Evolutionary conservation across 805 yeast genomes (phyloP), one percentile per base, ranked within the genome.

Genomic region (Ogataea populi-albae): DNA sequence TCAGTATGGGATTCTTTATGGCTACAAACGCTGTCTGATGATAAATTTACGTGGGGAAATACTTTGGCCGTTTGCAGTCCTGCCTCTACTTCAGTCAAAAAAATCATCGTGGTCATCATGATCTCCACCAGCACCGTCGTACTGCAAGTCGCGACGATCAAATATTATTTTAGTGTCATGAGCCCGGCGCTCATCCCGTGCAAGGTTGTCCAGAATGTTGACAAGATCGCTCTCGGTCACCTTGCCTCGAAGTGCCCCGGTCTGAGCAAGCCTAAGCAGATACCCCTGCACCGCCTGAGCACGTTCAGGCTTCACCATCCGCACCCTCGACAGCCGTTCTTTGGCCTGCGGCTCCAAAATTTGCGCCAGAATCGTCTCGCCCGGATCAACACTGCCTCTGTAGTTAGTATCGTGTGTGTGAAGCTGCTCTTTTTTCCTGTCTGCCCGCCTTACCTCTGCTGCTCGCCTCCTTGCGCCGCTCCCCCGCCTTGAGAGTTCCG

Each of bases 281-380:
- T 91, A 78, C 43, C 81, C 79, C 52, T 91, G 97, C 10, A 88
- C 97, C 3, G 88, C 85, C 34, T 75, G 73, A 1, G 95, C 98
- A 38, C 97, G 70, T 35, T 93, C 98, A 3, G 94, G 94, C 54
- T 89, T 77, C 28, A 91, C 98, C 56, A 93, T 73, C 19, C 87
- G 68, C 14, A 91, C 94, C 40, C 98, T 70, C 14, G 89, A 77
- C 30, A 91, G 68, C 40, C 98, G 71, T 54, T 91, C 97, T 30
- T 94, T 71, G 1, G 98, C 98, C 34, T 73, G 76, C 8, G 91
- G 80, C 37, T 85, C 86, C 29, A 93, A 68, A 15, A 87, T 73
- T 46, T 84, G 91, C 6, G 86, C 71, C 36, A 87, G 64, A 38
- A 63, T 60, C 16, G 67, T 50, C 34, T 49, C 56, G 37, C 35